Percentiles rank a stretch among this genome's conserved stretches.
Conservation (phyloP, 371 early-diverging fungal genomes). For the Rhizopus sp. region DNA sequence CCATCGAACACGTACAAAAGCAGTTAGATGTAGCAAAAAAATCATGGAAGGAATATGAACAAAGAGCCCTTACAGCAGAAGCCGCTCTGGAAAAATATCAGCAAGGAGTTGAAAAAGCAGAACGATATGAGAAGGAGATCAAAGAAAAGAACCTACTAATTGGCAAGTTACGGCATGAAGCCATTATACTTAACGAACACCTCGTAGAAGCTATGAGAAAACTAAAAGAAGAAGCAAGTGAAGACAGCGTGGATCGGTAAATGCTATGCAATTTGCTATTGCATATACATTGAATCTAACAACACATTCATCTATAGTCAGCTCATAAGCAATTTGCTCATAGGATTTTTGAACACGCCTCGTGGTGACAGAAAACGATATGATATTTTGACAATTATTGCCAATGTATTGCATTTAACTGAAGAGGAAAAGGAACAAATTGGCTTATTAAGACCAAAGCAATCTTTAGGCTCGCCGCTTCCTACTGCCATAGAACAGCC, state of each 20-base stretch:
- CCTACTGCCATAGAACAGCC: constrained; percentile 31
- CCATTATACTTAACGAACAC: constrained; percentile 83
- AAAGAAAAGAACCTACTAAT: constrained; percentile 74
- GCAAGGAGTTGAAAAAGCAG: constrained; percentile 59
- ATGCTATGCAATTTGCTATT: neutral
- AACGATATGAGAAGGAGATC: constrained; percentile 72
- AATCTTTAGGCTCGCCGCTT: constrained; percentile 9
- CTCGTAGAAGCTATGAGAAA: constrained; percentile 85
- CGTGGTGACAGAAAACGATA: constrained; percentile 87
- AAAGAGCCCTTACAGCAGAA: constrained; percentile 64
- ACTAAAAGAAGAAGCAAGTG: constrained; percentile 74
- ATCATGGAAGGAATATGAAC: constrained; percentile 60
- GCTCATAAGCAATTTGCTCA: constrained; percentile 82
- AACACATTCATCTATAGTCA: constrained; percentile 49
- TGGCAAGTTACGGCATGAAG: constrained; percentile 82
- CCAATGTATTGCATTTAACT: constrained; percentile 81
- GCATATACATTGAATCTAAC: neutral
- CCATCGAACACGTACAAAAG: constrained; percentile 68
- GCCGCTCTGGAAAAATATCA: constrained; percentile 56
- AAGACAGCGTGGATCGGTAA: constrained; percentile 80
- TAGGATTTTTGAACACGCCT: constrained; percentile 81
- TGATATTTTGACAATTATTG: constrained; percentile 86
- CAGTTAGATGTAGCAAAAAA: constrained; percentile 56
- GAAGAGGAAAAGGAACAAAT: constrained; percentile 89
- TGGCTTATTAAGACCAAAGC: constrained; percentile 66